Evolutionary conservation across 169 alveolate species (phyloP).

Genomic region (Eimeria acervulina): DNA sequence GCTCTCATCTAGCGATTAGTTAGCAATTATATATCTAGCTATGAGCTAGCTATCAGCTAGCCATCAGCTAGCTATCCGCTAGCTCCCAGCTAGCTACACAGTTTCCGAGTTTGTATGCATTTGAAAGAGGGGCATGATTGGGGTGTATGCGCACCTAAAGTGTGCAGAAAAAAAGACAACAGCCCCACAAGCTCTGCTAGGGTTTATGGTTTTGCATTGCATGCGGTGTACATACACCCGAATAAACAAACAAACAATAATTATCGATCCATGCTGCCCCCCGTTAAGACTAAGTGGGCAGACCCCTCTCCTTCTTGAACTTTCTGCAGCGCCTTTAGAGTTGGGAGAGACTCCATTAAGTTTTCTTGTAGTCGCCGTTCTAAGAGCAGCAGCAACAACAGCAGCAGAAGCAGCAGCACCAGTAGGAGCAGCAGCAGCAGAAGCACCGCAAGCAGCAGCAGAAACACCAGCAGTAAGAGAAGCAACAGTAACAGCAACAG

Average conservation of each 20-base stretch:
- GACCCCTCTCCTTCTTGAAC: slow-evolving; percentile 77
- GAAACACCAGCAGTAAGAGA: not conserved
- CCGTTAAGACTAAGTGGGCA: slow-evolving; percentile 72
- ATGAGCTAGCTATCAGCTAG: not conserved
- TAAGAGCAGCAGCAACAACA: slow-evolving; percentile 46
- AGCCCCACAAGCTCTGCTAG: no score
- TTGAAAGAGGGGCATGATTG: no score
- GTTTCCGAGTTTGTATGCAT: no score
- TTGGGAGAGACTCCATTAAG: slow-evolving; percentile 81
- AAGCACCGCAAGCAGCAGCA: not conserved
- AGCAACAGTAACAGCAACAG: not conserved
- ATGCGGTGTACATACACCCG: no score
- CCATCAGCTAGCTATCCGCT: not conserved
- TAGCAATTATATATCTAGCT: no score
- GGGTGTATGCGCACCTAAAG: no score
- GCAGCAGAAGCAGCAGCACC: not conserved
- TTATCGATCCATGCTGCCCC: slow-evolving; percentile 53
- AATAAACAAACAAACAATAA: not conserved
- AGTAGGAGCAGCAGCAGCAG: not conserved
- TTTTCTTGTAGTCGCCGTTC: slow-evolving; percentile 74
- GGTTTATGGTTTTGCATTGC: no score
- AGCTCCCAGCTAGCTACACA: not conserved
- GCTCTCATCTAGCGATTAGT: not conserved
- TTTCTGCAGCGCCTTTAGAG: slow-evolving; percentile 70
- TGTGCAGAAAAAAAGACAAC: no score